Conservation (phyloP, 169 alveolate genomes). For the Perkinsus marinus region DNA sequence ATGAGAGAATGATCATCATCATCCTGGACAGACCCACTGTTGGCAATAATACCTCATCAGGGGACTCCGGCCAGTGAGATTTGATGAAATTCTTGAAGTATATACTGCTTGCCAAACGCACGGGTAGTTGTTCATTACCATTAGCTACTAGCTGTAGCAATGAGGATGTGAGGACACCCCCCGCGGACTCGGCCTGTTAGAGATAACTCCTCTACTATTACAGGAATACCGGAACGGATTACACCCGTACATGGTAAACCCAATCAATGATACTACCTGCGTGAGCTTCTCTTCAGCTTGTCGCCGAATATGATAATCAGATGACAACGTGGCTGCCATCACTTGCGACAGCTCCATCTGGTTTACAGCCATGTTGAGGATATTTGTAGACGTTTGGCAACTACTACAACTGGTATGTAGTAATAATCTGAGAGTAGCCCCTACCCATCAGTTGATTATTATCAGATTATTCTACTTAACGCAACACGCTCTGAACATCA, state of each 20-base stretch:
- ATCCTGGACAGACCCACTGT: neutral
- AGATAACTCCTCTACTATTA: no score
- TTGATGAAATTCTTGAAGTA: constrained; percentile 1
- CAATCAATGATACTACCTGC: neutral
- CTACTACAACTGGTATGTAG: neutral
- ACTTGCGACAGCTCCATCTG: neutral
- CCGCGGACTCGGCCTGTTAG: neutral
- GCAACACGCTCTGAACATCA: no score
- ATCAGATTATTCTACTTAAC: no score
- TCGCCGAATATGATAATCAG: neutral
- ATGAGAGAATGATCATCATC: neutral
- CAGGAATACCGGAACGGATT: no score
- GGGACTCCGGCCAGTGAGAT: neutral
- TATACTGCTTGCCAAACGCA: neutral
- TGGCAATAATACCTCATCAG: neutral
- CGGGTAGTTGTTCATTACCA: neutral
- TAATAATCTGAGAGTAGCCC: no score
- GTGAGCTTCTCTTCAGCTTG: neutral
- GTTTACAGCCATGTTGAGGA: neutral
- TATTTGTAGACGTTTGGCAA: neutral
- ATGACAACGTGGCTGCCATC: neutral
- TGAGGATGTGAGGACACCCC: neutral
- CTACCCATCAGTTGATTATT: no score
- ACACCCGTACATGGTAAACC: no score
- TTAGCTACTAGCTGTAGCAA: neutral